These are phyloP conservation scores for Pseudocercospora fuligena DNA, from an alignment of 2,329 filamentous ascomycete species.

Conservation along the genomic window DNA sequence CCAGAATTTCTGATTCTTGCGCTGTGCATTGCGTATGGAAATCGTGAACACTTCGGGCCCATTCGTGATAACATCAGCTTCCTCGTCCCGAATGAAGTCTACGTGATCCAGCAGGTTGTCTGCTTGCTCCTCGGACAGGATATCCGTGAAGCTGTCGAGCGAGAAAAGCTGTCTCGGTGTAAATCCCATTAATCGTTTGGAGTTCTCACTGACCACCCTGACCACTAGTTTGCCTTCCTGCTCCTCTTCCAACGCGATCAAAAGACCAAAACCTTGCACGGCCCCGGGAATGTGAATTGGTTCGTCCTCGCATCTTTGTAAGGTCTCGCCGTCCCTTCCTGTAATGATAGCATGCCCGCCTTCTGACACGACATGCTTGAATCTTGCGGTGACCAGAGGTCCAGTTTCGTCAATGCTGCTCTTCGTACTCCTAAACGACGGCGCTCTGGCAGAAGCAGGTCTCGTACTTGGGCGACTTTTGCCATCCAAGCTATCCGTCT, in stretches of 20 bases:
- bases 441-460: slow-evolving; percentile 34
- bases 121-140: slow-evolving; percentile 80
- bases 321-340: slow-evolving; percentile 70
- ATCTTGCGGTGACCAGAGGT: slow-evolving; percentile 70
- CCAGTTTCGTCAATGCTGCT: slow-evolving; percentile 49
- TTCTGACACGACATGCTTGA: slow-evolving; percentile 76
- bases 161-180: slow-evolving; percentile 76
- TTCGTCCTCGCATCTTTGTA: slow-evolving; percentile 87
- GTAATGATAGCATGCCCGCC: slow-evolving; percentile 84
- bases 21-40: slow-evolving; percentile 65
- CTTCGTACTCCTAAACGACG: slow-evolving; percentile 42
- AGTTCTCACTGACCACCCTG: slow-evolving; percentile 81
- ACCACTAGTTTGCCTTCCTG: slow-evolving; percentile 69
- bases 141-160: slow-evolving; percentile 77
- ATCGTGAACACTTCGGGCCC: slow-evolving; percentile 87
- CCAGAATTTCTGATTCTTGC: slow-evolving; percentile 73
- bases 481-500: slow-evolving; percentile 25
- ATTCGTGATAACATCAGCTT: slow-evolving; percentile 72
- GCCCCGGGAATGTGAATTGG: slow-evolving; percentile 87
- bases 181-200: slow-evolving; percentile 74
- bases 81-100: slow-evolving; percentile 84
- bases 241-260: slow-evolving; percentile 76
- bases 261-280: slow-evolving; percentile 76
- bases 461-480: slow-evolving; percentile 31
- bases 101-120: slow-evolving; percentile 85